Evolutionary conservation across 768 basidiomycete species (phyloP), one percentile per base, ranked within the genome.

Genomic region (Phylloporus rhodoxanthus): DNA sequence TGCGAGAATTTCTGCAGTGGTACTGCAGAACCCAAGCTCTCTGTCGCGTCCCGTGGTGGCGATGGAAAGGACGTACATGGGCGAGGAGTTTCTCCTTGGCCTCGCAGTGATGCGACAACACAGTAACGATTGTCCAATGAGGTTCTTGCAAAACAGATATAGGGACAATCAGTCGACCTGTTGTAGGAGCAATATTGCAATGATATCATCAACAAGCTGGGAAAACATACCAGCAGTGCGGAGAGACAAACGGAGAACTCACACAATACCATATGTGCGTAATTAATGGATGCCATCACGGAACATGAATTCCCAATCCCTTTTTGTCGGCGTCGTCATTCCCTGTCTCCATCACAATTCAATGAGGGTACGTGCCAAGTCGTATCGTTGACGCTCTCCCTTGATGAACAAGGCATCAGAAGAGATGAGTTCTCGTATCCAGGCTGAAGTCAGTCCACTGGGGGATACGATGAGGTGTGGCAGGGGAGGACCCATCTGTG

Each of bases 71-170:
- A n/a, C n/a, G n/a, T n/a, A n/a, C n/a, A n/a, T 52, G 5, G 75
- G 68, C 0, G 69, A 66, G 2, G 59, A 47, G 2, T 54, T 37
- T 15, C 41, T n/a, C n/a, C 30, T 46, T 0, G 71, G 63, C 5
- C 70, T 68, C 19, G 72, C 63, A 1, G 74, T 81, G 20, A 88
- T 77, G 25, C 72, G 75, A 53, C 79, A 77, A 2, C 80, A 78
- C 8, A 91, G 69, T 73, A n/a, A n/a, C n/a, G n/a, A n/a, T n/a
- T n/a, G n/a, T n/a, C 92, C 92, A 97, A 55, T 85, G 82, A 1
- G 91, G 85, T 0, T 80, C 75, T 61, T 94, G 87, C 7, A 95
- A 65, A 7, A 82, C 72, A 2, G 74, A 59, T 30, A 85, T 69
- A 1, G 88, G 78, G 3, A 88, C 88, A 62, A 81, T 93, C 0